Evolutionary conservation across 2,329 filamentous ascomycete species (phyloP), one percentile per base, ranked within the genome.

Genomic region (Lasiodiplodia citricola): DNA sequence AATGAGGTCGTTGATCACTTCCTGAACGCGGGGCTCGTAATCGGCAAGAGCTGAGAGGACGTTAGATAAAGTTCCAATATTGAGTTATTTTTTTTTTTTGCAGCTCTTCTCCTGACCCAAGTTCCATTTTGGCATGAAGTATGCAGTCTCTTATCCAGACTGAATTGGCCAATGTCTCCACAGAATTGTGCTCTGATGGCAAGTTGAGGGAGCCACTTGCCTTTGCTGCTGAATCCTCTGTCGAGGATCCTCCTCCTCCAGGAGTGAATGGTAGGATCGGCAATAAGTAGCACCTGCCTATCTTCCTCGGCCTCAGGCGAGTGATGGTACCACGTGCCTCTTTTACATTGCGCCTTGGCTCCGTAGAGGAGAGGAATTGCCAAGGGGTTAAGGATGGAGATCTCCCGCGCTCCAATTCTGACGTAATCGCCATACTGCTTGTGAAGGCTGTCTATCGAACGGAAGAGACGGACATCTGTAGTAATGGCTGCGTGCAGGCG

Each of bases 261-360:
- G 31, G 70, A 73, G 68, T 80, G 78, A 2, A 57, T 63, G 6
- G 66, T 23, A 3, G 11, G 76, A 71, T 31, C 72, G 56, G 68
- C 75, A 76, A 56, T 74, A 65, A 28, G 76, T 13, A 56, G 31
- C 8, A 67, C 54, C 7, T 67, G 54, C 37, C 55, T 56, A 11
- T 73, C 10, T 73, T 77, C 4, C 70, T 72, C 3, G 76, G 74
- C 10, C 75, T 63, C 44, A 58, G 54, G 68, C 38, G 3, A 41
- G 63, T n/a, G 58, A 25, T 56, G 41, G 69, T 80, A 80, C 72
- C 75, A 78, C 1, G 73, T 63, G 0, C 72, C 72, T 68, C 78
- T 80, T 11, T 55, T 73, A 71, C 64, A 77, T 75, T 3, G 82
- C 80, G 0, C 81, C 80, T 2, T 75, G 75, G 58, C 83, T 80